These are phyloP conservation scores for Onygenales sp. DNA, from an alignment of 2,329 filamentous ascomycete species.

Conservation along the genomic window DNA sequence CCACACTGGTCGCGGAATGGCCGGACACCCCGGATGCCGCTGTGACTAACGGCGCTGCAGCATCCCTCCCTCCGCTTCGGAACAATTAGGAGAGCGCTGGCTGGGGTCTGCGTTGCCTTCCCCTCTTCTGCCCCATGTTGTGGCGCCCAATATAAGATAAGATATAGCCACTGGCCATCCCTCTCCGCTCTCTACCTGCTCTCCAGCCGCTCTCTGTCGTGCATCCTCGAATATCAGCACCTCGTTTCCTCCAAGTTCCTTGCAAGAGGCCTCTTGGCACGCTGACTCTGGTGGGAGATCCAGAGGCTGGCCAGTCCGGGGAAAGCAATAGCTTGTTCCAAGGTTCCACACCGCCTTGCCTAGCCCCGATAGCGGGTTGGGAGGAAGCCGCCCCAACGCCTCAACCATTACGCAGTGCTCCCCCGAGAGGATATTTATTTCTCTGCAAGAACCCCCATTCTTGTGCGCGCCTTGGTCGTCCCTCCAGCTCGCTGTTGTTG, in stretches of 20 bases:
- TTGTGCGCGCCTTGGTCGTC: too few relatives aligned
- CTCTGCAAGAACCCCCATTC: neutral
- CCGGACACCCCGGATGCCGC: too few relatives aligned
- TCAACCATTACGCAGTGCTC: neutral
- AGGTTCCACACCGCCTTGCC: neutral
- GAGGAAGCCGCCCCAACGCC: neutral
- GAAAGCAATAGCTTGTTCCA: neutral
- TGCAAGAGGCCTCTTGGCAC: too few relatives aligned
- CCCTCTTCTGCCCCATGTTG: neutral
- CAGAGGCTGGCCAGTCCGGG: neutral
- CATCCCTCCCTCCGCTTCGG: too few relatives aligned
- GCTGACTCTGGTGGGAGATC: too few relatives aligned
- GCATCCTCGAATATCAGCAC: too few relatives aligned
- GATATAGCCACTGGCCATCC: neutral
- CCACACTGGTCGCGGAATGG: too few relatives aligned
- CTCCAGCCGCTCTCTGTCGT: too few relatives aligned
- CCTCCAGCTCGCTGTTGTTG: neutral
- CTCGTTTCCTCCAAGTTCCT: too few relatives aligned
- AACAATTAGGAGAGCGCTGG: neutral
- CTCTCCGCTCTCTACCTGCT: neutral
- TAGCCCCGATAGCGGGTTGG: neutral
- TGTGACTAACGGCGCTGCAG: too few relatives aligned
- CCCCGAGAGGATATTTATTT: neutral
- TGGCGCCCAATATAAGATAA: neutral
- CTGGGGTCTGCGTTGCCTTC: neutral